phyloP scores from a whole-genome alignment of 176 grass and related monocot genomes.

The Zoysia pacifica region DNA sequence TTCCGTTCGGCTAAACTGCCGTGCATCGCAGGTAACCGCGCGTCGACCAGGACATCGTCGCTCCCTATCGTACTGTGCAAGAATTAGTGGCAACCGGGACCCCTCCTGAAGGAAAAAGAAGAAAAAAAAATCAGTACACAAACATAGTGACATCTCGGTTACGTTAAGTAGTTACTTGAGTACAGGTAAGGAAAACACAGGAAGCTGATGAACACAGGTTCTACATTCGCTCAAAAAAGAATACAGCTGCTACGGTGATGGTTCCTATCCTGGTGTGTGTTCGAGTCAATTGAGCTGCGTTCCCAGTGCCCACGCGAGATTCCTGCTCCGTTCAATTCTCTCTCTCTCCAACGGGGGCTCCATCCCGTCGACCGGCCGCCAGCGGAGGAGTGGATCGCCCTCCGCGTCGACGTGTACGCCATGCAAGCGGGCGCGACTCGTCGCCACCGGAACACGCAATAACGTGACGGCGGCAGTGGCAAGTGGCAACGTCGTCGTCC shows the following conservation, averaged over 20 bases:
- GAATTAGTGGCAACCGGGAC: too few relatives aligned
- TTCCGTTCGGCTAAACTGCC: background rate
- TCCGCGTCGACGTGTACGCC: constrained; percentile 1
- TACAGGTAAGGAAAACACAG: too few relatives aligned
- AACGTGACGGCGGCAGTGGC: background rate
- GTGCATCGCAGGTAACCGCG: constrained; percentile 11
- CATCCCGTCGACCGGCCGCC: background rate
- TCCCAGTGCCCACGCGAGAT: background rate
- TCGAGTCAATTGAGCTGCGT: background rate
- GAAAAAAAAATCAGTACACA: too few relatives aligned
- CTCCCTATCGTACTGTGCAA: too few relatives aligned
- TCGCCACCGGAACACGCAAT: constrained; percentile 11
- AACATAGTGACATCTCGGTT: too few relatives aligned
- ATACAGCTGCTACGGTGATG: too few relatives aligned
- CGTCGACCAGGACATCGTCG: background rate
- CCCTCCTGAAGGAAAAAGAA: too few relatives aligned
- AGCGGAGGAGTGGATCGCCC: background rate
- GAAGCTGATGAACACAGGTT: too few relatives aligned
- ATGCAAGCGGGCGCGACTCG: background rate
- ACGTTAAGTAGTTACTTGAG: too few relatives aligned
- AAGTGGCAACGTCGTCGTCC: background rate
- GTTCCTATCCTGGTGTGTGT: too few relatives aligned
- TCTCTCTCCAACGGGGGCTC: background rate
- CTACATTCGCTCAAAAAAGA: too few relatives aligned
- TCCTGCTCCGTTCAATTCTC: background rate